phyloP scores from a whole-genome alignment of 2,329 filamentous ascomycete genomes.

The Aspergillus tanneri region DNA sequence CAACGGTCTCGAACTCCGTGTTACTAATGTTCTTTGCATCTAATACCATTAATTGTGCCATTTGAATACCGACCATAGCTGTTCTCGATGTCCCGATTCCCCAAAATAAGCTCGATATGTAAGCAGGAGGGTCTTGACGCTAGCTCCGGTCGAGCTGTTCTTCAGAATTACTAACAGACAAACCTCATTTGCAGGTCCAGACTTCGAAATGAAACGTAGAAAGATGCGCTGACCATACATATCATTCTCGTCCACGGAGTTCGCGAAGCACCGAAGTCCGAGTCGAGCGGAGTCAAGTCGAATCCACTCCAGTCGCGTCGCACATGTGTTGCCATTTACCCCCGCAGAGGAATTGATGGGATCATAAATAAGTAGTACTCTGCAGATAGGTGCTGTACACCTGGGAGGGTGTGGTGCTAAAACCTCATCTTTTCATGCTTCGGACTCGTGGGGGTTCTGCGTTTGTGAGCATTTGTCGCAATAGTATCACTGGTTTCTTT shows the following conservation, averaged over 20 bases:
- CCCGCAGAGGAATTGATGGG: no score
- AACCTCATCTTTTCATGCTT: neutral
- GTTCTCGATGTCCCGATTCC: no score
- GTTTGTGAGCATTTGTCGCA: neutral
- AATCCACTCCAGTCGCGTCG: no score
- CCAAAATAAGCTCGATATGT: no score
- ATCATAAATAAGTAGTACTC: no score
- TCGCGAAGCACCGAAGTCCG: conserved; percentile 5
- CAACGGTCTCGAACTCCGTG: no score
- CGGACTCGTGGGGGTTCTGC: neutral
- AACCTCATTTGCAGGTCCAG: neutral
- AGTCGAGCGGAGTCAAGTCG: neutral
- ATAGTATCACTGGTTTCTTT: neutral
- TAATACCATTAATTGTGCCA: no score
- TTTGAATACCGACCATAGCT: no score
- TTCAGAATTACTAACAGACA: neutral
- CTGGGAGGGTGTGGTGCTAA: neutral
- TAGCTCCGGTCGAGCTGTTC: neutral
- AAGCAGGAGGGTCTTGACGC: neutral
- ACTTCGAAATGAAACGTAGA: neutral
- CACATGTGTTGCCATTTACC: no score
- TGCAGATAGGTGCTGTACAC: neutral
- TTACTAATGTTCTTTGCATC: no score
- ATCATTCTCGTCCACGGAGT: neutral
- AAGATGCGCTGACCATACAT: neutral